Percentiles rank a stretch among this genome's conserved stretches.
Conservation (phyloP, 441 rosid species). For the Erysimum pusillum region DNA sequence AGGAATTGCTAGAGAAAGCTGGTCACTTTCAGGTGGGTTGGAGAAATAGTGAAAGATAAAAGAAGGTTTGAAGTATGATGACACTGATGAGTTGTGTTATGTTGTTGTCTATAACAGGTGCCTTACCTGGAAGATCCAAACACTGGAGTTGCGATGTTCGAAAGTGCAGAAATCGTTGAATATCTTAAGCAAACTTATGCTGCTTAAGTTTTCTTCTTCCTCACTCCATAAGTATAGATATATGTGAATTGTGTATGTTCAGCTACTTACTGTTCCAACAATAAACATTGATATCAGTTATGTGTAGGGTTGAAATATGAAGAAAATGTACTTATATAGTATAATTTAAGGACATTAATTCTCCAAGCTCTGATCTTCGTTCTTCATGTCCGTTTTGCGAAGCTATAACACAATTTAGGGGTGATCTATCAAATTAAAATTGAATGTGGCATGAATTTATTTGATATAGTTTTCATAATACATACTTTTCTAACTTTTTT, state of each 20-base stretch:
- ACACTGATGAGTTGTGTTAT: conserved; percentile 13
- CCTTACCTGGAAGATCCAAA: conserved; percentile 84
- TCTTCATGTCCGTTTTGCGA: background rate
- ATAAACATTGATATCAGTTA: conserved; percentile 10
- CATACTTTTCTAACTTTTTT: too few relatives aligned
- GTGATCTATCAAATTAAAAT: background rate
- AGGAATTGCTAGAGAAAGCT: conserved; percentile 62
- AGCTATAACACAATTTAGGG: background rate
- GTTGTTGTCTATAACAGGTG: conserved; percentile 51
- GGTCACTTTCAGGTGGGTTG: conserved; percentile 81
- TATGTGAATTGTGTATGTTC: conserved; percentile 15
- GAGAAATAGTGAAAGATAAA: conserved; percentile 1
- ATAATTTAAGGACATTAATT: background rate
- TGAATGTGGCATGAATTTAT: too few relatives aligned
- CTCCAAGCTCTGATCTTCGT: background rate
- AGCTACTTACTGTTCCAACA: conserved; percentile 22
- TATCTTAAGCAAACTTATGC: conserved; percentile 78
- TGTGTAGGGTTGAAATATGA: conserved; percentile 2
- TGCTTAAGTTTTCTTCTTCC: conserved; percentile 40
- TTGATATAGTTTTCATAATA: too few relatives aligned
- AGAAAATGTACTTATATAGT: conserved; percentile 10
- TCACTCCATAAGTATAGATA: conserved; percentile 10
- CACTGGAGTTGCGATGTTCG: conserved; percentile 73
- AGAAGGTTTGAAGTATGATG: background rate
- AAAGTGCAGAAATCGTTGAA: conserved; percentile 75